Evolutionary conservation across 306 rosid species (phyloP).

Genomic region (Vigna angularis): DNA sequence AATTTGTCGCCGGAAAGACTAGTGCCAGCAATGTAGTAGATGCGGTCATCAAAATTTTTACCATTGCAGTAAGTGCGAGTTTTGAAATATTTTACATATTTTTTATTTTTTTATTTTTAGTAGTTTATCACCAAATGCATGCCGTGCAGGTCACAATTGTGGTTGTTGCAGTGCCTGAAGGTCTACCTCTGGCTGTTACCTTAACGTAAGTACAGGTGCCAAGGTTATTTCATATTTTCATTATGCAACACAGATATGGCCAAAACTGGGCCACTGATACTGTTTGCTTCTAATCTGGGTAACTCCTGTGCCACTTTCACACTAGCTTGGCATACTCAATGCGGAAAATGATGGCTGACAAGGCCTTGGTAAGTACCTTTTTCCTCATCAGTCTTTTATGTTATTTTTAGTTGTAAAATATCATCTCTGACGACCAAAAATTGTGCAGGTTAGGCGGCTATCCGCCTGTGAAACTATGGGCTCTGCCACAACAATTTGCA

Average conservation of each 20-base stretch:
- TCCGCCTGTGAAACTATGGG: conserved; percentile 99
- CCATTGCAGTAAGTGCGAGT: conserved; percentile 85
- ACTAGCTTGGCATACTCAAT: conserved; percentile 94
- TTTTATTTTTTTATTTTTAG: background rate
- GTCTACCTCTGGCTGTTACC: conserved; percentile 98
- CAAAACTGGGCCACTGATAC: conserved; percentile 9
- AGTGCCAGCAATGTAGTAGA: conserved; percentile 60
- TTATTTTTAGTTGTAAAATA: conserved; percentile 31
- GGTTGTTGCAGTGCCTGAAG: conserved; percentile 99
- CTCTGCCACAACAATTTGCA: conserved; percentile 97
- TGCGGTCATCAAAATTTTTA: conserved; percentile 79
- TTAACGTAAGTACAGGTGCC: conserved; percentile 73
- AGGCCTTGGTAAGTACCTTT: conserved; percentile 77
- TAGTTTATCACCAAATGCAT: conserved; percentile 46
- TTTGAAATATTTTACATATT: conserved; percentile 29
- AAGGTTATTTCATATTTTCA: conserved; percentile 16
- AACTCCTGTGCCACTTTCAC: conserved; percentile 30
- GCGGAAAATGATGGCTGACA: conserved; percentile 99
- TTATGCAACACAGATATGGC: conserved; percentile 24
- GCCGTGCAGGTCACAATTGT: conserved; percentile 93
- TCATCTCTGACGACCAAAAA: conserved; percentile 42
- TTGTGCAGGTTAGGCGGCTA: conserved; percentile 85
- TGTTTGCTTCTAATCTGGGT: conserved; percentile 41
- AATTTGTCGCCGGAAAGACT: conserved; percentile 68
- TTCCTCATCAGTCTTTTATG: conserved; percentile 30